phyloP scores from a whole-genome alignment of 108 stramenopile genomes.

The Fragilaria radians region DNA sequence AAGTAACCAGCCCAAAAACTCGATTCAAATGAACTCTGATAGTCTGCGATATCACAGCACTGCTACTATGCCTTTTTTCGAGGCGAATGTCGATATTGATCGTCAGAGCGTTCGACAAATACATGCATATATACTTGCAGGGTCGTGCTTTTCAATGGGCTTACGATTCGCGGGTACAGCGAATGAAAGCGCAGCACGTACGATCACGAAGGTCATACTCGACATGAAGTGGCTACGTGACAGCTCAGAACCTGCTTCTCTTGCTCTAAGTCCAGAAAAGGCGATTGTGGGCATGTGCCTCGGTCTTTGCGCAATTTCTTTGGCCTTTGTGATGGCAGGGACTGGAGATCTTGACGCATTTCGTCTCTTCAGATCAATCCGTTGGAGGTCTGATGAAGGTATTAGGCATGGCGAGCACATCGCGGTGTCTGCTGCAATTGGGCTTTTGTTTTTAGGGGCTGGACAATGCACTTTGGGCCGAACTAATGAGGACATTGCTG shows the following conservation, averaged over 20 bases:
- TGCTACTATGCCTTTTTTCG: not conserved
- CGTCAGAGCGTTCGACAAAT: constrained; percentile 85
- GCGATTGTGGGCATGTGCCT: constrained; percentile 88
- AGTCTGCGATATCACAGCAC: no score
- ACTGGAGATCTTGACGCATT: constrained; percentile 92
- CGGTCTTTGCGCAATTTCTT: constrained; percentile 67
- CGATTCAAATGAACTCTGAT: no score
- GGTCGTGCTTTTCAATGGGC: constrained; percentile 90
- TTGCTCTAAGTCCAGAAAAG: constrained; percentile 68
- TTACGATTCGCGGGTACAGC: constrained; percentile 91
- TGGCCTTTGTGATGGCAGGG: constrained; percentile 94
- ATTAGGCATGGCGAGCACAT: constrained; percentile 90
- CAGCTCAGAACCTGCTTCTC: constrained; percentile 51
- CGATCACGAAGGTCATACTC: constrained; percentile 53
- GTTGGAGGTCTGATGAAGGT: constrained; percentile 83
- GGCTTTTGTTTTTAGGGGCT: constrained; percentile 93
- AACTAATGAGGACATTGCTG: constrained; percentile 86
- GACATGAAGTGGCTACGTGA: constrained; percentile 73
- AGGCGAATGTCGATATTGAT: constrained; percentile 34
- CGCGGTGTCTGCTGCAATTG: constrained; percentile 86
- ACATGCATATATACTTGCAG: constrained; percentile 88
- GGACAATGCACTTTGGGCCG: constrained; percentile 88
- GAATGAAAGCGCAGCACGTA: constrained; percentile 53
- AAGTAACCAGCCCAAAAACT: constrained; percentile 5
- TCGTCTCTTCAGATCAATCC: constrained; percentile 72